phyloP scores from a whole-genome alignment of 768 basidiomycete species.

The Amylocystis lapponica region DNA sequence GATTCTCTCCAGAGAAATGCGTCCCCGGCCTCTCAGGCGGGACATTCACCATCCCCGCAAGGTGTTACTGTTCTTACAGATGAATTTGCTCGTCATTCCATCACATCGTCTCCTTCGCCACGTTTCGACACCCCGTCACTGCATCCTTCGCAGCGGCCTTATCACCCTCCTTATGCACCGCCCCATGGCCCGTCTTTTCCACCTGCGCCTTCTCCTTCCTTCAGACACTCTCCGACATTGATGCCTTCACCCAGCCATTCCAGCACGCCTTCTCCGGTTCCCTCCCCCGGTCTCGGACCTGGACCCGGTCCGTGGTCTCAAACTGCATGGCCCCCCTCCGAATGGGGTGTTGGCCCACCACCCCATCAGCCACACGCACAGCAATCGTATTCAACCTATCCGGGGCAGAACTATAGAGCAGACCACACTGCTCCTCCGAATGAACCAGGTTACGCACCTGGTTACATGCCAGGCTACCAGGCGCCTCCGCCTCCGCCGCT shows the following conservation, averaged over 20 bases:
- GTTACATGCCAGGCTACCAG: slow-evolving; percentile 8
- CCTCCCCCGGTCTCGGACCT: slow-evolving; percentile 1
- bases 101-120: slow-evolving; percentile 28
- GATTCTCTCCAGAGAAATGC: too few species aligned
- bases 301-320: slow-evolving; percentile 10
- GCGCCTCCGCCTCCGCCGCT: slow-evolving; percentile 10
- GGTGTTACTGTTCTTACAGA: slow-evolving; percentile 29
- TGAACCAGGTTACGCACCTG: slow-evolving; percentile 1
- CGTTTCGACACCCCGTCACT: slow-evolving; percentile 16
- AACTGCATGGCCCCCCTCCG: slow-evolving; percentile 17
- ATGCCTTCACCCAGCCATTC: slow-evolving; percentile 1
- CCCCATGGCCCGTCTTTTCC: slow-evolving; percentile 8
- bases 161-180: slow-evolving; percentile 2
- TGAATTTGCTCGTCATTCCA: slow-evolving; percentile 33
- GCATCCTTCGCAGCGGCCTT: slow-evolving; percentile 22
- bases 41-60: slow-evolving; percentile 7
- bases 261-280: slow-evolving; percentile 7
- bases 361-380: not conserved
- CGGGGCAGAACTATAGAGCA: not conserved
- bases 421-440: slow-evolving; percentile 1
- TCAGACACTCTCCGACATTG: slow-evolving; percentile 1
- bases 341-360: slow-evolving; percentile 13
- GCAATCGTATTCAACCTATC: not conserved
- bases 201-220: slow-evolving; percentile 9
- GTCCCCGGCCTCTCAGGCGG: slow-evolving; percentile 7